phyloP scores from a whole-genome alignment of 2,329 filamentous ascomycete genomes.

The Diplocarpon mali region DNA sequence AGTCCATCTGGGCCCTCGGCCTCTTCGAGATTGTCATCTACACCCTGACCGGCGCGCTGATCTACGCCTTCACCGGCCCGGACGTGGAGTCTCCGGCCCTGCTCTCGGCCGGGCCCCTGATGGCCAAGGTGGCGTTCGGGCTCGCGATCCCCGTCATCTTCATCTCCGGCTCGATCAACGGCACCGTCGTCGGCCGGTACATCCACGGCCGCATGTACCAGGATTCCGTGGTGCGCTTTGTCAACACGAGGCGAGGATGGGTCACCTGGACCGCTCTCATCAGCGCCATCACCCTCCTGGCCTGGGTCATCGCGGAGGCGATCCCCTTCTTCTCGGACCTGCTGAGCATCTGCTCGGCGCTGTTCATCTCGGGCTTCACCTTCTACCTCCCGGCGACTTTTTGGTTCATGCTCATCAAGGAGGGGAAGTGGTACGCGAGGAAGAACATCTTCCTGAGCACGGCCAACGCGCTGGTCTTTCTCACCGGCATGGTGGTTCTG shows the following conservation, averaged over 20 bases:
- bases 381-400: constrained; percentile 23
- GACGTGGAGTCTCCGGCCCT: constrained; percentile 47
- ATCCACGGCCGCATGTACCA: constrained; percentile 23
- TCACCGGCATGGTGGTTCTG: constrained; percentile 17
- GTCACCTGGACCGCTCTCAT: constrained; percentile 47
- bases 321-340: constrained; percentile 60
- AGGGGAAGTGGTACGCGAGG: constrained; percentile 20
- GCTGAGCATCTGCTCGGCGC: constrained; percentile 42
- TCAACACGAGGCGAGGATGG: constrained; percentile 21
- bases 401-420: constrained; percentile 22
- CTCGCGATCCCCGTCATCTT: constrained; percentile 51
- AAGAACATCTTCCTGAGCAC: constrained; percentile 17
- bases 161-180: constrained; percentile 50
- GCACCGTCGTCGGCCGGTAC: constrained; percentile 35
- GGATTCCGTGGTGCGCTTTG: constrained; percentile 14
- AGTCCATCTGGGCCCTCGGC: constrained; percentile 38
- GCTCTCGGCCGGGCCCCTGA: constrained; percentile 37
- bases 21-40: constrained; percentile 43
- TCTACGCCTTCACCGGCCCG: constrained; percentile 48
- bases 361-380: constrained; percentile 24
- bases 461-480: constrained; percentile 15
- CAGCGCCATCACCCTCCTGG: constrained; percentile 43
- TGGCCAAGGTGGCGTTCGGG: constrained; percentile 48
- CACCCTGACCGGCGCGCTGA: constrained; percentile 43
- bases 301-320: constrained; percentile 57